These are phyloP conservation scores for Calonectria multiphialidica DNA, from an alignment of 2,329 filamentous ascomycete genomes.

Conservation along the genomic window DNA sequence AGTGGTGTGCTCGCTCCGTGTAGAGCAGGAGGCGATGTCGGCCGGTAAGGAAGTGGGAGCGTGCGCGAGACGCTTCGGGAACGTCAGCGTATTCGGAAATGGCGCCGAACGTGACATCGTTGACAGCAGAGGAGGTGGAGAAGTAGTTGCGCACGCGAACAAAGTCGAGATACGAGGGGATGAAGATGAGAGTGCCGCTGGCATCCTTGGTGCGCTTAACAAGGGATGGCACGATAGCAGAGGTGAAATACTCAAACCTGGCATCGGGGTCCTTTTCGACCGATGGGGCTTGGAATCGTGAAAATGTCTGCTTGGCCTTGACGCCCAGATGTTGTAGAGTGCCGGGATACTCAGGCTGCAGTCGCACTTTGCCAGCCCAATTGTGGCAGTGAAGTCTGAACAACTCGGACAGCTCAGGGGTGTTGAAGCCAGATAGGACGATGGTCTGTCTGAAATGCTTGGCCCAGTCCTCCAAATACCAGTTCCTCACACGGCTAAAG, in stretches of 20 bases:
- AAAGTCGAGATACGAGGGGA: slow-evolving; percentile 95
- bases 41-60: slow-evolving; percentile 88
- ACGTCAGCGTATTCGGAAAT: slow-evolving; percentile 90
- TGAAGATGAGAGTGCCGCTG: slow-evolving; percentile 84
- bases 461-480: slow-evolving; percentile 93
- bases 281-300: slow-evolving; percentile 80
- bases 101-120: slow-evolving; percentile 73
- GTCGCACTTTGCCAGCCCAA: slow-evolving; percentile 81
- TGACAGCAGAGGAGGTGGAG: slow-evolving; percentile 73
- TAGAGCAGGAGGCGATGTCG: slow-evolving; percentile 88
- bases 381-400: slow-evolving; percentile 84
- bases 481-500: slow-evolving; percentile 88
- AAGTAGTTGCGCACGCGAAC: slow-evolving; percentile 94
- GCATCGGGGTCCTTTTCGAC: slow-evolving; percentile 85
- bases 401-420: slow-evolving; percentile 87
- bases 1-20: slow-evolving; percentile 96
- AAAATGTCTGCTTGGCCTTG: slow-evolving; percentile 87
- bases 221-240: slow-evolving; percentile 81
- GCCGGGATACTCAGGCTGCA: slow-evolving; percentile 76
- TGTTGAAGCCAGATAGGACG: slow-evolving; percentile 84
- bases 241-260: slow-evolving; percentile 91
- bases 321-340: slow-evolving; percentile 80
- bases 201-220: slow-evolving; percentile 74
- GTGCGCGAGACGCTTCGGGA: slow-evolving; percentile 83
- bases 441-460: slow-evolving; percentile 87